Conservation (phyloP, 148 eudicot species). For the Amaranthus palmeri region DNA sequence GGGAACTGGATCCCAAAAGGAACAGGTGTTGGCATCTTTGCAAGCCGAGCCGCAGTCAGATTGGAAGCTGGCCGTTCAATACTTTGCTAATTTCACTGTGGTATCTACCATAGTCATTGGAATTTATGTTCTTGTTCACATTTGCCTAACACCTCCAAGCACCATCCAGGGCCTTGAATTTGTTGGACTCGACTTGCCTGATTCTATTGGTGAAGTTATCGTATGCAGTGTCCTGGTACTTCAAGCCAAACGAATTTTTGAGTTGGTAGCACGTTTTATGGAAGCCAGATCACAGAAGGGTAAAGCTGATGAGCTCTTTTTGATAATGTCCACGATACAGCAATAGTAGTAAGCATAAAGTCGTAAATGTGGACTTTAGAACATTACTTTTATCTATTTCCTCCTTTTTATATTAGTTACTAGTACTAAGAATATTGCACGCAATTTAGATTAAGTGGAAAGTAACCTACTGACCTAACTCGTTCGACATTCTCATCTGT, state of each 20-base stretch:
- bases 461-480: not conserved
- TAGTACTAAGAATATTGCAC: too few species aligned
- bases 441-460: too few species aligned
- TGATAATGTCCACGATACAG: not conserved
- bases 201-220: constrained; percentile 87
- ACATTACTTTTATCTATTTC: not conserved
- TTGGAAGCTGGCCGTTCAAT: constrained; percentile 74
- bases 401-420: not conserved
- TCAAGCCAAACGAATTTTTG: constrained; percentile 62
- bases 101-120: constrained; percentile 57
- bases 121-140: constrained; percentile 57
- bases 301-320: constrained; percentile 23
- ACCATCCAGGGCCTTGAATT: constrained; percentile 88
- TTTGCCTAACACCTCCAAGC: constrained; percentile 60
- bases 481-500: not conserved
- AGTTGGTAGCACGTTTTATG: constrained; percentile 75
- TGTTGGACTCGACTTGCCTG: constrained; percentile 93
- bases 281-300: constrained; percentile 89
- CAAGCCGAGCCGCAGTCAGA: constrained; percentile 71
- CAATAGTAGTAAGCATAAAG: not conserved
- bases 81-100: constrained; percentile 79
- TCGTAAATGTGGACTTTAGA: not conserved
- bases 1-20: constrained; percentile 59
- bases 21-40: constrained; percentile 69
- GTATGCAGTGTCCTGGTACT: constrained; percentile 78